Percentiles rank a stretch among this genome's conserved stretches.
Conservation (phyloP, 345 rosid genomes). For the Salix koriyanagi region DNA sequence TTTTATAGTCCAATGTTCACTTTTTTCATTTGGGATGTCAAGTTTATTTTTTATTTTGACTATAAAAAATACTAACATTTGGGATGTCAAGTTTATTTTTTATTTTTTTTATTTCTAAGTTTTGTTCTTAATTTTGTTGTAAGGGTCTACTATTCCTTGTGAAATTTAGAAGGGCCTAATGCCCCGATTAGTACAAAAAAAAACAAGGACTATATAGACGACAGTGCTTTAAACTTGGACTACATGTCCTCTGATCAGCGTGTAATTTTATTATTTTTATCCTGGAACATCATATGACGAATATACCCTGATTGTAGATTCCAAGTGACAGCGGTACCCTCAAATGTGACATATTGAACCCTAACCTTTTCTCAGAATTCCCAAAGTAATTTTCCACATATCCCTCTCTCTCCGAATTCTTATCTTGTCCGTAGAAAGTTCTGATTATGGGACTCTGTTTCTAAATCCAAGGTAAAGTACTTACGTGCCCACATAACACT, state of each 20-base stretch:
- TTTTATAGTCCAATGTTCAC: too few relatives aligned
- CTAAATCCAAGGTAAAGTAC: conserved; percentile 13
- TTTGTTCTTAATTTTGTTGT: too few relatives aligned
- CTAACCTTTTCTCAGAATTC: conserved; percentile 27
- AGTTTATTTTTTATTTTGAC: too few relatives aligned
- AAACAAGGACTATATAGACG: too few relatives aligned
- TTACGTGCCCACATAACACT: background rate
- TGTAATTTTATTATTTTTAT: background rate
- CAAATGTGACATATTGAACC: conserved; percentile 26
- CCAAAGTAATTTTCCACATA: background rate
- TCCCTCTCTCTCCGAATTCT: background rate
- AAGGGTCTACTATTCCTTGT: too few relatives aligned
- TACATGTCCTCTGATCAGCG: background rate
- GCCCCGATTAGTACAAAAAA: too few relatives aligned
- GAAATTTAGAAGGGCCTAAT: too few relatives aligned
- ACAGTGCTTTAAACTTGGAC: background rate
- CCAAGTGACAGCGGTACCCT: conserved; percentile 3
- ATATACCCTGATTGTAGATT: background rate
- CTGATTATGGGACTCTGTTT: background rate
- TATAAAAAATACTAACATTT: too few relatives aligned
- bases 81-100: too few relatives aligned
- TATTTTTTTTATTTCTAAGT: too few relatives aligned
- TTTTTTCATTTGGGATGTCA: too few relatives aligned
- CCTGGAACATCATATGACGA: background rate
- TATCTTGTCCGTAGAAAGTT: background rate